These are phyloP conservation scores for Hemisphaericaspora xylanilytica DNA, from an alignment of 1,139 yeast species.

Conservation along the genomic window DNA sequence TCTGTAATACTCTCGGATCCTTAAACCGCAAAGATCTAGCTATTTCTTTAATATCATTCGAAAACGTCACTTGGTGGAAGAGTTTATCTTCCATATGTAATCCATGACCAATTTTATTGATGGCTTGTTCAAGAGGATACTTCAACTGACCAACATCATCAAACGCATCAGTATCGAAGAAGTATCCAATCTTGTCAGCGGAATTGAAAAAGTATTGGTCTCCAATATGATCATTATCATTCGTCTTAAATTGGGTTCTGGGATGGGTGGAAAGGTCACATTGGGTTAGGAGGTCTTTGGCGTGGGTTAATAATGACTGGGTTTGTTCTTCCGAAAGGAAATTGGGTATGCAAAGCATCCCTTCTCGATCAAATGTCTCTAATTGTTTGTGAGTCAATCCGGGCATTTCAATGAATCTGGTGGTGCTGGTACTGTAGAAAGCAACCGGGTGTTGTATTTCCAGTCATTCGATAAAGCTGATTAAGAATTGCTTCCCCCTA, in stretches of 20 bases:
- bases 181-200: constrained; percentile 65
- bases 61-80: constrained; percentile 52
- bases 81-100: constrained; percentile 54
- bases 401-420: constrained; percentile 2
- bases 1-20: constrained; percentile 73
- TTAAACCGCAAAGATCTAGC: constrained; percentile 51
- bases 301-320: constrained; percentile 35
- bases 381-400: constrained; percentile 40
- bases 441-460: too few species aligned
- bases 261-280: constrained; percentile 65
- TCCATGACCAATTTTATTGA: constrained; percentile 81
- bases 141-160: constrained; percentile 48
- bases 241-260: constrained; percentile 67
- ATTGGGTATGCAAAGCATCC: constrained; percentile 59
- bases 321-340: constrained; percentile 49
- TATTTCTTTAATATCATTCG: constrained; percentile 47
- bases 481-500: too few species aligned
- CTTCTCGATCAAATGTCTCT: constrained; percentile 49
- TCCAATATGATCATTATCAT: constrained; percentile 64
- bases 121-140: constrained; percentile 54
- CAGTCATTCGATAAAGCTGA: too few species aligned
- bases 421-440: not conserved
- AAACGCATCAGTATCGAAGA: constrained; percentile 73
- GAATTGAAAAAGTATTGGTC: constrained; percentile 71
- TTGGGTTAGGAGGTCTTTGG: constrained; percentile 44